Conservation (phyloP, 495 filamentous ascomycete species). For the Hyaloscypha hepaticicola region DNA sequence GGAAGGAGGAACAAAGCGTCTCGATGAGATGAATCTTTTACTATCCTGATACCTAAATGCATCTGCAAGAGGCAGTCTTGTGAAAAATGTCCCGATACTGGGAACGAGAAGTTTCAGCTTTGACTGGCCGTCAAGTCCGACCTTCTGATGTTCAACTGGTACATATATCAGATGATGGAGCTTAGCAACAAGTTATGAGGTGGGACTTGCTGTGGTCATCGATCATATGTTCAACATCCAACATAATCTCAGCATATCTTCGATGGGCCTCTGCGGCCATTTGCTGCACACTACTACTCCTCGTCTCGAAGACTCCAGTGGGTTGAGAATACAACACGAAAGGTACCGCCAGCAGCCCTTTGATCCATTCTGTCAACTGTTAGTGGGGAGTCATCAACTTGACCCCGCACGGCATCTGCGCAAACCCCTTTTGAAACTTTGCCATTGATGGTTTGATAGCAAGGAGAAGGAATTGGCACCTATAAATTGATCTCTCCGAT, state of each 20-base stretch:
- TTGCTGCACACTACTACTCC: constrained; percentile 56
- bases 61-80: constrained; percentile 75
- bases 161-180: neutral
- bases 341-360: constrained; percentile 90
- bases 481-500: constrained; percentile 81
- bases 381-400: neutral
- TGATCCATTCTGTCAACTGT: constrained; percentile 53
- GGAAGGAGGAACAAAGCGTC: constrained; percentile 91
- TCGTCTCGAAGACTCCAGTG: constrained; percentile 70
- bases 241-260: constrained; percentile 93
- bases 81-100: constrained; percentile 88
- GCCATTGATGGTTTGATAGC: neutral
- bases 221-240: constrained; percentile 87
- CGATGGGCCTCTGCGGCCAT: constrained; percentile 68
- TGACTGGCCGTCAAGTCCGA: constrained; percentile 63
- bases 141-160: constrained; percentile 68
- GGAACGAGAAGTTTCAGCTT: constrained; percentile 94
- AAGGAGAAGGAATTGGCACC: constrained; percentile 44
- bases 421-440: neutral
- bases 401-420: neutral
- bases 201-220: constrained; percentile 77
- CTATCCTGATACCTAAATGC: constrained; percentile 90
- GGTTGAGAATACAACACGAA: constrained; percentile 97
- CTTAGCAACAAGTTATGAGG: neutral
- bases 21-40: constrained; percentile 80